A percentile compares a stretch with the other conserved stretches of the same genome.
These are phyloP conservation scores for Populus simonii DNA, from an alignment of 345 rosid genomes.

Conservation along the genomic window DNA sequence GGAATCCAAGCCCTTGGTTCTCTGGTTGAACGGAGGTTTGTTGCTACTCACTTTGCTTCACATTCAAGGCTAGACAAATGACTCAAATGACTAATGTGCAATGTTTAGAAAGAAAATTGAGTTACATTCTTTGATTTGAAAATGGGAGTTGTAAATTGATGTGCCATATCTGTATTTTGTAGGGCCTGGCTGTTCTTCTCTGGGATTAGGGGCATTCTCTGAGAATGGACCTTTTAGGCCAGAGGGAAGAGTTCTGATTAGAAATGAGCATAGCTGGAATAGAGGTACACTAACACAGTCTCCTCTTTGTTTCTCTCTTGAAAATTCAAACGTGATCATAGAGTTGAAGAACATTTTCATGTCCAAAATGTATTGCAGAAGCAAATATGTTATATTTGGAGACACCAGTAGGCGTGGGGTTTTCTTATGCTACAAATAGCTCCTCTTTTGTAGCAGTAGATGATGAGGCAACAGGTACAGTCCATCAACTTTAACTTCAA, in stretches of 20 bases:
- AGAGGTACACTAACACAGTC: conserved; percentile 42
- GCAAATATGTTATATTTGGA: conserved; percentile 94
- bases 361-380: conserved; percentile 43
- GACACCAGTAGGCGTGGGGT: conserved; percentile 93
- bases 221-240: conserved; percentile 99
- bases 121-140: background rate
- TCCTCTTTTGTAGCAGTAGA: conserved; percentile 63
- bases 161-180: conserved; percentile 5
- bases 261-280: conserved; percentile 89
- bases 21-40: conserved; percentile 96
- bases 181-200: conserved; percentile 97
- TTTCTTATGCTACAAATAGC: conserved; percentile 72
- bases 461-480: conserved; percentile 37
- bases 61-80: background rate
- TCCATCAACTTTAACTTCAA: conserved; percentile 5
- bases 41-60: background rate
- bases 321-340: background rate
- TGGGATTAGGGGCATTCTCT: conserved; percentile 95
- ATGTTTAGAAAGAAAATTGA: background rate
- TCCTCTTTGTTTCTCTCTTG: background rate
- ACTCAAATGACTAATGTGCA: background rate
- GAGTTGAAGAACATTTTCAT: background rate
- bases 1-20: conserved; percentile 76
- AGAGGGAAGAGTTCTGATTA: conserved; percentile 58
- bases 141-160: background rate